phyloP scores from a whole-genome alignment of 176 grass and related monocot species.

The Pontederia paniculata region DNA sequence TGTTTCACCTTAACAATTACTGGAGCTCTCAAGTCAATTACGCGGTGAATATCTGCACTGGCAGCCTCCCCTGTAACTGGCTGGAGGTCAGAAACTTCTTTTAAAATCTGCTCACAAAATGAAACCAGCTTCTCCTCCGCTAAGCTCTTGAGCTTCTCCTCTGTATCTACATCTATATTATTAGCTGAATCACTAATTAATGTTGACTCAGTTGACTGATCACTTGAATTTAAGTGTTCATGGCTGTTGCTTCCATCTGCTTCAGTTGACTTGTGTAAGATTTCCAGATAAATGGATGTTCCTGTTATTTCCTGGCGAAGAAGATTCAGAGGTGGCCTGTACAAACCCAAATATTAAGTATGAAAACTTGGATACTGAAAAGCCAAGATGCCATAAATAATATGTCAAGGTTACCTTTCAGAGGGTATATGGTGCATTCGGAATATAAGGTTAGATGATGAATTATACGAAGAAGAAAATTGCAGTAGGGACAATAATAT shows the following conservation, averaged over 20 bases:
- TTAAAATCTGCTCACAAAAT: slow-evolving; percentile 84
- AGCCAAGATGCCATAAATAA: slow-evolving; percentile 6
- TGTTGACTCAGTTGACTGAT: neutral
- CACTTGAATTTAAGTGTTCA: slow-evolving; percentile 4
- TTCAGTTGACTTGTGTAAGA: slow-evolving; percentile 86
- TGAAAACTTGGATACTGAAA: slow-evolving; percentile 14
- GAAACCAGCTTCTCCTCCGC: slow-evolving; percentile 90
- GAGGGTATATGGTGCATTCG: slow-evolving; percentile 82
- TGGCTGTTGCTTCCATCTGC: slow-evolving; percentile 8
- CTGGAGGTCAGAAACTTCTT: slow-evolving; percentile 88
- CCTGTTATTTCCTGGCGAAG: slow-evolving; percentile 93
- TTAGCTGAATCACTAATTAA: slow-evolving; percentile 5
- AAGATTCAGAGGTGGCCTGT: slow-evolving; percentile 86
- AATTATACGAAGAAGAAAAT: slow-evolving; percentile 96
- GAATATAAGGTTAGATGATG: slow-evolving; percentile 77
- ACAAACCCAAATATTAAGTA: slow-evolving; percentile 26
- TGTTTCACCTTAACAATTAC: slow-evolving; percentile 87
- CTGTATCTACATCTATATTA: slow-evolving; percentile 16
- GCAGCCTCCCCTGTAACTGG: slow-evolving; percentile 52
- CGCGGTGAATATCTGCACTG: slow-evolving; percentile 67
- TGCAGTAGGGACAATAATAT: slow-evolving; percentile 85
- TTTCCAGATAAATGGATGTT: slow-evolving; percentile 89
- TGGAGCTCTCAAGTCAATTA: slow-evolving; percentile 80
- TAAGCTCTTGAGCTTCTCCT: slow-evolving; percentile 62
- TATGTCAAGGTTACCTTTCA: slow-evolving; percentile 51